Base-by-base conservation (phyloP, 345 rosid species). In the Salix udensis region DNA sequence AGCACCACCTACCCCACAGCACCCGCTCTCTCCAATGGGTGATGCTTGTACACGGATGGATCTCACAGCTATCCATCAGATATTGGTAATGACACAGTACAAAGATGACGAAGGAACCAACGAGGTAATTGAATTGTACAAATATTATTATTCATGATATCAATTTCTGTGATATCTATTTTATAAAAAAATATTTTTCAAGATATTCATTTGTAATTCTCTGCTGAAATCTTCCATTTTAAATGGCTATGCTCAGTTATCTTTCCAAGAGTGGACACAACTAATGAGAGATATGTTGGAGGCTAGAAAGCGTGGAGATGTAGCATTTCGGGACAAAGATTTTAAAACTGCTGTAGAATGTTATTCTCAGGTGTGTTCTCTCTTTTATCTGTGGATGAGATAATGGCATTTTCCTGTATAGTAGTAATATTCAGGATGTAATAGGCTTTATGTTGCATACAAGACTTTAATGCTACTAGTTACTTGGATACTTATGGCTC, bases 251-350 rank as follows among this genome's bases (percentile, higher is more conserved):
- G 30, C 79, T 40, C 79, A 89, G 94, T 84, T 93, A 75, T 95
- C 98, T 62, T 95, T 95, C 77, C 98, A 95, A 87, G 98, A 95
- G 84, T 94, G 98, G 98, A 82, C 96, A 42, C 94, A 95, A 78
- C 92, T 89, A 74, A 95, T 93, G 76, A 88, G 92, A 84, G 97
- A 93, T 79, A 89, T 87, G 90, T 83, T 94, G 86, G 96, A 91
- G 82, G 93, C 93, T 8, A 89, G 97, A 86, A 91, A 91, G 80
- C 88, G 88, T 68, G 98, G 97, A 5, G 98, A 95, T 73, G 85
- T 84, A 61, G 96, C 93, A 74, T 95, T 93, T 71, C 85, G 91
- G 3, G 91, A 88, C 68, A 91, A 77, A 84, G 91, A 84, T 81
- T 91, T 88, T 70, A 86, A 78, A 77, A 80, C 92, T 71, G 93